phyloP scores from a whole-genome alignment of 352 stramenopile genomes.

The Aphanomyces stellatus region DNA sequence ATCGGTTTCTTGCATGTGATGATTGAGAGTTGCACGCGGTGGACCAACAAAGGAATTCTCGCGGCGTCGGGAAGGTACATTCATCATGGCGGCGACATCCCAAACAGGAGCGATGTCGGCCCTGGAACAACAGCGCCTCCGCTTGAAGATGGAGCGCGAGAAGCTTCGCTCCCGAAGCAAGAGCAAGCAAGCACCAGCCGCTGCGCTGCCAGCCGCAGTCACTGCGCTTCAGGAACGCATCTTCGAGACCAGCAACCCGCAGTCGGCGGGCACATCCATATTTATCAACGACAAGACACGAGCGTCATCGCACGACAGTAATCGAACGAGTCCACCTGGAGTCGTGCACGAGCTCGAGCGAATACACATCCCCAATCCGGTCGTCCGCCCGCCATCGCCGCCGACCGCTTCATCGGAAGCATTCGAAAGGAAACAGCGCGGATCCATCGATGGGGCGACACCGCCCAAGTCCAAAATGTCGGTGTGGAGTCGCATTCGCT shows the following conservation, averaged over 20 bases:
- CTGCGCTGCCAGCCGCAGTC: neutral
- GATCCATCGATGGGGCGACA: neutral
- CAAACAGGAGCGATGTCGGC: neutral
- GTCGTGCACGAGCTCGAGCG: neutral
- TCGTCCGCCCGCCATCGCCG: neutral
- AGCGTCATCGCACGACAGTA: too few relatives aligned
- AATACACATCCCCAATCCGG: neutral
- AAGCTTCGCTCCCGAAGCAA: slow-evolving; percentile 5
- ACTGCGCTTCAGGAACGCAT: neutral
- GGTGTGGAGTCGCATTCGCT: neutral
- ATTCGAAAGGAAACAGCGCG: neutral
- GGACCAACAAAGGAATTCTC: neutral
- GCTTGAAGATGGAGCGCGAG: slow-evolving; percentile 1
- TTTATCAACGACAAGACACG: too few relatives aligned
- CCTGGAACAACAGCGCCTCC: slow-evolving; percentile 4
- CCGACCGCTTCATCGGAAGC: neutral
- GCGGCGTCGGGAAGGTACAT: neutral
- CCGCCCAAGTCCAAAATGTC: slow-evolving; percentile 1
- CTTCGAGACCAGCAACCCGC: neutral
- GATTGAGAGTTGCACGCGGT: neutral
- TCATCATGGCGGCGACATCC: neutral
- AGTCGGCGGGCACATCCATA: too few relatives aligned
- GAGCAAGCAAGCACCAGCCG: neutral
- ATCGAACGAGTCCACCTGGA: too few relatives aligned
- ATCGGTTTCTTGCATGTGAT: neutral